Evolutionary conservation across 768 basidiomycete species (phyloP), one percentile per base, ranked within the genome.

Genomic region (Tylopilus felleus): DNA sequence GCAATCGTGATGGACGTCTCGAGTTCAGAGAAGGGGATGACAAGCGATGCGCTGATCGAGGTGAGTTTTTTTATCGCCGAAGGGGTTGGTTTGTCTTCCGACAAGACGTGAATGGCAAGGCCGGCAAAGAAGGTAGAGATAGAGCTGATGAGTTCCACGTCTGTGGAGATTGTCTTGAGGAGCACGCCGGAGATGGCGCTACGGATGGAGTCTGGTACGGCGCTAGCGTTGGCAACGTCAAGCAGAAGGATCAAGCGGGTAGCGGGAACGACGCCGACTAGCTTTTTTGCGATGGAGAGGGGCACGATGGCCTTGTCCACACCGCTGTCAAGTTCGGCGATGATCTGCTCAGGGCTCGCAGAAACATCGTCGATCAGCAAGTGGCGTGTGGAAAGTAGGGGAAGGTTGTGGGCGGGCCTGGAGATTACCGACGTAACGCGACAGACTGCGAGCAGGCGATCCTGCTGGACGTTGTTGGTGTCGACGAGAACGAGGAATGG

Each of bases 401-500:
- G 64, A 66, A 36, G 68, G 70, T 45, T 61, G 61, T 42, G 67
- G 72, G 8, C 65, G 65, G 56, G 73, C 54, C 44, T 77, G 48
- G 86, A 67, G 44, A 97, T 76, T 52, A 96, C 66, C 9, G 95
- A 92, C 0, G 87, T 88, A 44, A 97, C 82, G 19, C 93, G 84
- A 49, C 79, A 73, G 52, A 93, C 79, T 4, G 86, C 80, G 31
- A 52, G 60, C 52, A 88, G 71, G 17, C 93, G 77, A 8, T 73
- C 69, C 44, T 75, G 74, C 45, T 74, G 72, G 21, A 70, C 64
- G 56, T 71, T 68, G 56, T 71, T 57, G 46, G 52, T 57, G 57
- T 84, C 84, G 60, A 88, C 65, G 53, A 90, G 73, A 35, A 84
- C 84, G 36, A 88, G 64, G 69, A 88, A 86, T 38, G 75, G 71